phyloP scores from a whole-genome alignment of 306 rosid species.

The Fagus crenata region DNA sequence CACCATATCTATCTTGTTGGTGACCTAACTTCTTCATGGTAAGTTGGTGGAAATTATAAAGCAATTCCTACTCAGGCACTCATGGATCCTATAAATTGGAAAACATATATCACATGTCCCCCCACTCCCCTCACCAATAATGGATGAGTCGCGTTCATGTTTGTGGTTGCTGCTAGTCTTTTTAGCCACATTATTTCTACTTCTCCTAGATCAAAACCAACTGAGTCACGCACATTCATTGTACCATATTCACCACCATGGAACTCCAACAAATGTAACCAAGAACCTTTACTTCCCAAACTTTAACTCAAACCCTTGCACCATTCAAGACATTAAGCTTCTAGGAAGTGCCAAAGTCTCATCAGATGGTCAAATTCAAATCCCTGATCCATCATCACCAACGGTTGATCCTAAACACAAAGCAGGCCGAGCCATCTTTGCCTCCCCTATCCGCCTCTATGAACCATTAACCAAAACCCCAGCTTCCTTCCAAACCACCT shows the following conservation, averaged over 20 bases:
- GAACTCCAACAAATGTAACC: constrained; percentile 2
- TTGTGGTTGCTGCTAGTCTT: neutral
- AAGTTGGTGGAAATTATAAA: too few relatives aligned
- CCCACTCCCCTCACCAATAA: neutral
- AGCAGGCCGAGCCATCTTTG: constrained; percentile 13
- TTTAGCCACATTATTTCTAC: neutral
- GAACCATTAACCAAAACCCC: constrained; percentile 17
- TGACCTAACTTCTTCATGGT: too few relatives aligned
- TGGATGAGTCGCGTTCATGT: neutral
- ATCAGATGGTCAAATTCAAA: constrained; percentile 1
- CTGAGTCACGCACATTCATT: neutral
- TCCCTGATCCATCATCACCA: constrained; percentile 19
- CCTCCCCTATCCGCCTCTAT: constrained; percentile 23
- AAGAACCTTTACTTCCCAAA: constrained; percentile 13
- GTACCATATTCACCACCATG: neutral
- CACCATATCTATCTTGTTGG: too few relatives aligned
- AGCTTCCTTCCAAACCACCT: constrained; percentile 16
- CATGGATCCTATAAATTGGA: neutral
- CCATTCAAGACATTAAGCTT: neutral
- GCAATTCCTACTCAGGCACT: neutral
- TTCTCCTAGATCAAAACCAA: constrained; percentile 3
- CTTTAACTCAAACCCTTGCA: constrained; percentile 3
- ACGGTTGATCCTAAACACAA: neutral
- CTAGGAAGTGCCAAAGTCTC: neutral
- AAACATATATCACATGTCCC: neutral